Percentiles rank a stretch among this genome's conserved stretches.
These are phyloP conservation scores for Fraxinus floribunda DNA, from an alignment of 305 asterid genomes.

Conservation along the genomic window DNA sequence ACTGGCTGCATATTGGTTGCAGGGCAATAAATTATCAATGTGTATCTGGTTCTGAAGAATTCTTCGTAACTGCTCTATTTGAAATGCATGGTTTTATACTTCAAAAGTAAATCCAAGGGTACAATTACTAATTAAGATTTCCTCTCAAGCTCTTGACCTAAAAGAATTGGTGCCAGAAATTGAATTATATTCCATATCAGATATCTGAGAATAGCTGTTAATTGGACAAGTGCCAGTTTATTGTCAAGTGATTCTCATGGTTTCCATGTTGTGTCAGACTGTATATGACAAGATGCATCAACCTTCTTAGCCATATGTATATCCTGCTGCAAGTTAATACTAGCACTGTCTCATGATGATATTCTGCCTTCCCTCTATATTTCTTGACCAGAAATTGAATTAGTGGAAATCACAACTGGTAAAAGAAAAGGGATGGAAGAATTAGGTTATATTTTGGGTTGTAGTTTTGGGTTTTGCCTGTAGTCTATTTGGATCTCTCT, in stretches of 20 bases:
- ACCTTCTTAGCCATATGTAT: neutral
- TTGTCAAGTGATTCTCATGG: neutral
- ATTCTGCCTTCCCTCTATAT: too few species aligned
- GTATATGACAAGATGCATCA: neutral
- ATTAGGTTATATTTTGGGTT: neutral
- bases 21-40: neutral
- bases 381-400: too few species aligned
- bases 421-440: too few species aligned
- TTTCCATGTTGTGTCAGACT: neutral
- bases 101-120: neutral
- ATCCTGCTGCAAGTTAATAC: too few species aligned
- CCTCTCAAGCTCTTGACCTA: neutral
- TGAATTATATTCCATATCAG: neutral
- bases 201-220: neutral
- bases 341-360: too few species aligned
- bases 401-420: too few species aligned
- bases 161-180: neutral
- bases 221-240: neutral
- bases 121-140: neutral
- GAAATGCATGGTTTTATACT: neutral
- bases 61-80: neutral
- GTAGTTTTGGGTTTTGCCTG: neutral
- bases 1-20: neutral
- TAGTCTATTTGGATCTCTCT: neutral
- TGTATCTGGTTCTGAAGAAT: neutral